Percentiles rank a stretch among this genome's conserved stretches.
Evolutionary conservation across 345 rosid genomes (phyloP).

Genomic region (Gossypium ekmanianum): DNA sequence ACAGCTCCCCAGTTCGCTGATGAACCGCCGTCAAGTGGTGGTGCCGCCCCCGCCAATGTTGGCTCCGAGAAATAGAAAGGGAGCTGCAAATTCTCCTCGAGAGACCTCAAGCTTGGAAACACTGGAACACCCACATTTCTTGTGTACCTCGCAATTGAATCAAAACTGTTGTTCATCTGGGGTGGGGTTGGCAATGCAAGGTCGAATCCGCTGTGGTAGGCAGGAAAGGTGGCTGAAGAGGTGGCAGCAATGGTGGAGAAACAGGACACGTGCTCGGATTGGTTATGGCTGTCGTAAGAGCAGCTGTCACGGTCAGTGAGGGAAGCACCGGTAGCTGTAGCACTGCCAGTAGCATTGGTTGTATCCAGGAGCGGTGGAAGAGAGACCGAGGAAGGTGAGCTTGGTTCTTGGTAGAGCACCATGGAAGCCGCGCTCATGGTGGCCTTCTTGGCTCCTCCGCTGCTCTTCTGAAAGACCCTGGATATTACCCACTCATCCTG

Average conservation of each 20-base stretch:
- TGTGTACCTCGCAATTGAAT: conserved; percentile 21
- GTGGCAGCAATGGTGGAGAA: conserved; percentile 79
- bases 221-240: neutral
- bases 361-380: conserved; percentile 76
- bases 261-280: conserved; percentile 99
- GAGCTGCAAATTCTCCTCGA: conserved; percentile 77
- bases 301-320: conserved; percentile 37
- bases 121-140: conserved; percentile 33
- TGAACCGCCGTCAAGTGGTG: conserved; percentile 26
- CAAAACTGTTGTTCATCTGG: conserved; percentile 2
- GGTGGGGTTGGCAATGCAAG: conserved; percentile 26
- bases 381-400: conserved; percentile 72
- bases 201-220: conserved; percentile 24
- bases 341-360: conserved; percentile 15
- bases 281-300: conserved; percentile 51
- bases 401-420: conserved; percentile 37
- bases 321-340: conserved; percentile 21
- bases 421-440: conserved; percentile 31
- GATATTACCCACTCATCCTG: conserved; percentile 98
- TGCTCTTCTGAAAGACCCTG: conserved; percentile 69
- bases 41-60: neutral
- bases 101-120: conserved; percentile 67
- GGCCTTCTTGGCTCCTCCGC: conserved; percentile 42
- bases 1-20: conserved; percentile 36
- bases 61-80: conserved; percentile 50